Evolutionary conservation across 1,284 basidiomycete species (phyloP).

Genomic region (Pseudozyma tsukubaensis): DNA sequence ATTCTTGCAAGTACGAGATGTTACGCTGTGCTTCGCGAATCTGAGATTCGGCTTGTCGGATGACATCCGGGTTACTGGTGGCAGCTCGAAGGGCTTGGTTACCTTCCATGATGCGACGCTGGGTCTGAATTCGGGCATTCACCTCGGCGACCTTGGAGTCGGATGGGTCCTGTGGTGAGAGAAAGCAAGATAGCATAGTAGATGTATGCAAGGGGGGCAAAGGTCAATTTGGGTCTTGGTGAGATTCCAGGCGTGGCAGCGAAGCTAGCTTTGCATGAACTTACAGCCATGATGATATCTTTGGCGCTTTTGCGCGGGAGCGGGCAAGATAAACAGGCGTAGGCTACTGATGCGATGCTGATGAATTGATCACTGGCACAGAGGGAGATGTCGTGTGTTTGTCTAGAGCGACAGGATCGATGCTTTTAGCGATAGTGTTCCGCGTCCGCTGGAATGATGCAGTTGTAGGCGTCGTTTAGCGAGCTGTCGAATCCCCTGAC

Average conservation of each 20-base stretch:
- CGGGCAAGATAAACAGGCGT: not conserved
- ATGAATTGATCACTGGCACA: not conserved
- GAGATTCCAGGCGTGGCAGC: not conserved
- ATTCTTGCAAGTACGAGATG: constrained; percentile 87
- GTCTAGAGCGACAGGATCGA: not conserved
- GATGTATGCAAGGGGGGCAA: not conserved
- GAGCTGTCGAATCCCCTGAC: too few relatives aligned
- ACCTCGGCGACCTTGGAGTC: constrained; percentile 93
- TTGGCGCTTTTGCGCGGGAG: not conserved
- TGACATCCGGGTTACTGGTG: constrained; percentile 86
- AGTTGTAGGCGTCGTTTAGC: too few relatives aligned
- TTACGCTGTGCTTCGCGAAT: constrained; percentile 88
- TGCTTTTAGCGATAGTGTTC: too few relatives aligned
- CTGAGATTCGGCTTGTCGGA: constrained; percentile 79
- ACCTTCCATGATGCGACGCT: constrained; percentile 90
- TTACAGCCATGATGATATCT: constrained; percentile 41
- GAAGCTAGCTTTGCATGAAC: constrained; percentile 2
- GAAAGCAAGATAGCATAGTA: not conserved
- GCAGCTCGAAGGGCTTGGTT: constrained; percentile 82
- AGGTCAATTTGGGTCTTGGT: not conserved
- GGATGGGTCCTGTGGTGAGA: constrained; percentile 53
- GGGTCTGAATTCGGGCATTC: constrained; percentile 87
- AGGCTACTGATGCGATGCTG: not conserved
- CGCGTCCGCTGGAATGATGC: too few relatives aligned
- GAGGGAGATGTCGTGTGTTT: not conserved